These are phyloP conservation scores for Hypocrella siamensis DNA, from an alignment of 2,329 filamentous ascomycete species.

Conservation along the genomic window DNA sequence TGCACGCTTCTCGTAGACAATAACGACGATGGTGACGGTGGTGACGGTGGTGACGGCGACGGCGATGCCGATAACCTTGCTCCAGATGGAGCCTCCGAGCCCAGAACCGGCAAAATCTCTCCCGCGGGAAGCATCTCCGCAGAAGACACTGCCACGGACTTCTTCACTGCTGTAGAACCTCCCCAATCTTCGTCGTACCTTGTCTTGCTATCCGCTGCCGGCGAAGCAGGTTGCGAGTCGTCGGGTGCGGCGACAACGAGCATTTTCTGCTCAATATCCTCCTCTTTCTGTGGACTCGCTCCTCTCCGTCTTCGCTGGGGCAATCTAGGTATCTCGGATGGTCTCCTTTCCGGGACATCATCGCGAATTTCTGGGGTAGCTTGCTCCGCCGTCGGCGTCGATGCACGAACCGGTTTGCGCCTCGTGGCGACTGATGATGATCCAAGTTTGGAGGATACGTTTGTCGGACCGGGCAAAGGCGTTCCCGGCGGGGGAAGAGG, in stretches of 20 bases:
- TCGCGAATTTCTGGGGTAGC: constrained; percentile 8
- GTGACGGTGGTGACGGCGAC: neutral
- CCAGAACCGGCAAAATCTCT: constrained; percentile 1
- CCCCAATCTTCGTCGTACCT: constrained; percentile 7
- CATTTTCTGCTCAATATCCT: constrained; percentile 31
- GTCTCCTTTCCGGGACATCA: constrained; percentile 12
- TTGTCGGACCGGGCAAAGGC: constrained; percentile 53
- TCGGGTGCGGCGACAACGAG: constrained; percentile 50
- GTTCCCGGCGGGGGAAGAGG: constrained; percentile 69
- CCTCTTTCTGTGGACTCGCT: constrained; percentile 17
- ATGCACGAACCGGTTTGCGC: constrained; percentile 47
- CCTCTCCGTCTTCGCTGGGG: constrained; percentile 27
- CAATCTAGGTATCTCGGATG: constrained; percentile 24
- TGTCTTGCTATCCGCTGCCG: constrained; percentile 20
- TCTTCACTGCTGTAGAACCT: neutral
- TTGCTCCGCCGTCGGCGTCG: constrained; percentile 19
- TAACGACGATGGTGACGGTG: neutral
- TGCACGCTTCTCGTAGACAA: neutral
- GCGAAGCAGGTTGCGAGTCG: constrained; percentile 44
- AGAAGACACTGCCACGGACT: neutral
- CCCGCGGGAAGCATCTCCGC: constrained; percentile 2
- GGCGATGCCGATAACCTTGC: neutral
- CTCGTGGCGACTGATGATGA: constrained; percentile 43
- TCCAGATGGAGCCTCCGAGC: neutral
- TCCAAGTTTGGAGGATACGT: constrained; percentile 41